These are phyloP conservation scores for Quercus gilva DNA, from an alignment of 306 rosid species.

Conservation along the genomic window DNA sequence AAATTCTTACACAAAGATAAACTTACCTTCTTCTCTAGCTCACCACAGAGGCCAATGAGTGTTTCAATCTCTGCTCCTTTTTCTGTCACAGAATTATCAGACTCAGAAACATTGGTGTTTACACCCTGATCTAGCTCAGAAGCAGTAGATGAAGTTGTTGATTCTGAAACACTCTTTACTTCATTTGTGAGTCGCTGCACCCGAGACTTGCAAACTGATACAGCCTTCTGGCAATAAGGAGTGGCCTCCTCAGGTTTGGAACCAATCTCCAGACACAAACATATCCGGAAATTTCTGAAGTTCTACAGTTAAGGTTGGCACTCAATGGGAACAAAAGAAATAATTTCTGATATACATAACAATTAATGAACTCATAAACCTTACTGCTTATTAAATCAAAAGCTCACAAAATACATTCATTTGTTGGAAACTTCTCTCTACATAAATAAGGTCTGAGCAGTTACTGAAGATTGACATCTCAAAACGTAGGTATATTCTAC, in stretches of 20 bases:
- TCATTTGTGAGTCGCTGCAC: constrained; percentile 59
- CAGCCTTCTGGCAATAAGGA: constrained; percentile 70
- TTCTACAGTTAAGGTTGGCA: constrained; percentile 46
- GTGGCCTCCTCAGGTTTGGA: constrained; percentile 83
- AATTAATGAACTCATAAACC: constrained; percentile 3
- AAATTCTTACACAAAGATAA: neutral
- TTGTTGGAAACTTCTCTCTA: constrained; percentile 7
- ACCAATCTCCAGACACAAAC: constrained; percentile 85
- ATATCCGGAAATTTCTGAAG: constrained; percentile 77
- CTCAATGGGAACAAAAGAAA: constrained; percentile 1
- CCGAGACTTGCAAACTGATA: constrained; percentile 72
- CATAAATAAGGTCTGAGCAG: constrained; percentile 1
- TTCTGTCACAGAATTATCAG: constrained; percentile 40
- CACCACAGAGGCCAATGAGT: constrained; percentile 69
- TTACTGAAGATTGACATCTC: constrained; percentile 14
- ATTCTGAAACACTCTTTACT: constrained; percentile 49
- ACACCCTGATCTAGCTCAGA: constrained; percentile 41
- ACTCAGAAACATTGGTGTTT: constrained; percentile 26
- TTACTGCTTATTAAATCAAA: neutral
- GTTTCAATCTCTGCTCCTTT: constrained; percentile 82
- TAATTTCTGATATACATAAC: neutral
- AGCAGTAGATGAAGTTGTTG: constrained; percentile 35
- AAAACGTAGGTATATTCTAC: neutral
- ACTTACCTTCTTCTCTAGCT: constrained; percentile 87
- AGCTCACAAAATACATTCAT: constrained; percentile 15